These are phyloP conservation scores for Hypoxylon fuscum DNA, from an alignment of 495 filamentous ascomycete genomes.

Conservation along the genomic window DNA sequence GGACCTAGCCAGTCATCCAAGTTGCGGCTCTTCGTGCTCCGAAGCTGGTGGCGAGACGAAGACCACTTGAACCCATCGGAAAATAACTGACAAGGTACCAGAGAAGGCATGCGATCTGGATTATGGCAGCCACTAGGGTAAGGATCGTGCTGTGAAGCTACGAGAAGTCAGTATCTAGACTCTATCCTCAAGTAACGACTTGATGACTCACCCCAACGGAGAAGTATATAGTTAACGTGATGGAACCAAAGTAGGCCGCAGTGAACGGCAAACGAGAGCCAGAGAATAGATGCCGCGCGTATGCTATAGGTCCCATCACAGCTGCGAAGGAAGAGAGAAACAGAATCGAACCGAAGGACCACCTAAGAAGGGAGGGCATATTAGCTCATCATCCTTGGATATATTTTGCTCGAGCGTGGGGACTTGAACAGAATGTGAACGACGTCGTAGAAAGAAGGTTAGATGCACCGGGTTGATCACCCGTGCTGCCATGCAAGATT, in stretches of 20 bases:
- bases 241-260: constrained; percentile 95
- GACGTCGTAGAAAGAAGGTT: constrained; percentile 37
- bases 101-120: constrained; percentile 81
- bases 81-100: constrained; percentile 99
- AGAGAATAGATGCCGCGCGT: constrained; percentile 86
- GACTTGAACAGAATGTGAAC: constrained; percentile 5
- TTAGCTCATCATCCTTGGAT: constrained; percentile 21
- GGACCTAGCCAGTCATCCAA: constrained; percentile 80
- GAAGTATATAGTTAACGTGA: constrained; percentile 89
- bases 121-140: constrained; percentile 81
- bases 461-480: constrained; percentile 35
- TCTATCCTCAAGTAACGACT: background rate
- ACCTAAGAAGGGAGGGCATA: constrained; percentile 62
- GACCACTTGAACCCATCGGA: constrained; percentile 90
- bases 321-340: constrained; percentile 95
- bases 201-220: constrained; percentile 80
- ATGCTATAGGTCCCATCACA: constrained; percentile 86
- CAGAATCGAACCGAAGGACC: constrained; percentile 89
- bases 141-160: constrained; percentile 83
- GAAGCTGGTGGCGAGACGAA: constrained; percentile 86
- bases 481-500: constrained; percentile 43
- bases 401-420: constrained; percentile 7
- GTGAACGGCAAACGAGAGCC: constrained; percentile 90
- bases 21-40: constrained; percentile 83
- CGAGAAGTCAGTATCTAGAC: constrained; percentile 35